Conservation (phyloP, 768 basidiomycete species). For the Paxillus ammoniavirescens region DNA sequence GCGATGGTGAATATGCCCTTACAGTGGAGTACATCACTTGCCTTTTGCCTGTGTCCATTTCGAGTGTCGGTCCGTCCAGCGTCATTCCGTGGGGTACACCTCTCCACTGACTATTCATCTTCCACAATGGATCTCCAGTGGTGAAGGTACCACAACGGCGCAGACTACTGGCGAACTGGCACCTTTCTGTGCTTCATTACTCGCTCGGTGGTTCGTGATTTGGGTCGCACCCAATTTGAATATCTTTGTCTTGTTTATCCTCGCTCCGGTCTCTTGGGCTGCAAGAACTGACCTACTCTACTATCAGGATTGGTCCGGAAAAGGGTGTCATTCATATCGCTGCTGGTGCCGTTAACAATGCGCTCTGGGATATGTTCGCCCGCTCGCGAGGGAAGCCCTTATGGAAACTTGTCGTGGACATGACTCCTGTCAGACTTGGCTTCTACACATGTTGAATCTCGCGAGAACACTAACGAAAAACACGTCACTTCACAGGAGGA, state of each 20-base stretch:
- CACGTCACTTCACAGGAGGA: constrained; percentile 57
- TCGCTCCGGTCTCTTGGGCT: background rate
- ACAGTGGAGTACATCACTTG: no score
- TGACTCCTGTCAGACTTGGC: constrained; percentile 58
- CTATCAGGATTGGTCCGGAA: constrained; percentile 81
- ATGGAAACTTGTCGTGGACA: constrained; percentile 93
- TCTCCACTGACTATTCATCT: background rate
- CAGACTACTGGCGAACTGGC: background rate
- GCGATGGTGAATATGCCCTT: constrained; percentile 58
- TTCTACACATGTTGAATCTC: background rate
- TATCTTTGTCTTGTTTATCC: background rate
- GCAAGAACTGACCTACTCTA: background rate
- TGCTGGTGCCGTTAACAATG: constrained; percentile 86
- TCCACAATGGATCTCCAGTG: background rate
- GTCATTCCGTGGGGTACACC: background rate
- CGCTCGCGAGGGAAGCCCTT: constrained; percentile 78
- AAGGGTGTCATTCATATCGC: constrained; percentile 95
- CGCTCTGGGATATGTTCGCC: constrained; percentile 93
- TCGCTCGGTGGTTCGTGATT: background rate
- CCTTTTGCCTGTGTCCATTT: background rate
- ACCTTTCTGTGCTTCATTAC: background rate
- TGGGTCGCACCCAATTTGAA: no score
- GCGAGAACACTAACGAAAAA: background rate
- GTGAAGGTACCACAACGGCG: background rate
- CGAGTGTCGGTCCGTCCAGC: background rate